phyloP scores from a whole-genome alignment of 345 rosid genomes.

The Gossypium raimondii region DNA sequence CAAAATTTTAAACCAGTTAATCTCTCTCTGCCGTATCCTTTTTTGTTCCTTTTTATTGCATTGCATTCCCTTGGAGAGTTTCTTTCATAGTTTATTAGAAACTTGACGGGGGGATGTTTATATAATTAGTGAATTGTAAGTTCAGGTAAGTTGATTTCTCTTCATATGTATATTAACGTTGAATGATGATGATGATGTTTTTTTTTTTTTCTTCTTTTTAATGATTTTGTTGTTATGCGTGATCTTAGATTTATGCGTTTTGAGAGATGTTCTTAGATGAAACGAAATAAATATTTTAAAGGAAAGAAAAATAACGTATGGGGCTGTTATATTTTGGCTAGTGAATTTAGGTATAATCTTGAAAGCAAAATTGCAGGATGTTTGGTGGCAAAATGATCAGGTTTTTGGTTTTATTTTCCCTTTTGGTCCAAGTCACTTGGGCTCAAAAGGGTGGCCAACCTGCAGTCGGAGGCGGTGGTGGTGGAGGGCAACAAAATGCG shows the following conservation, averaged over 20 bases:
- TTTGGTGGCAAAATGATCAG: slow-evolving; percentile 40
- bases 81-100: slow-evolving; percentile 23
- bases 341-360: not conserved
- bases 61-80: slow-evolving; percentile 19
- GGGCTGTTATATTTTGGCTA: no score
- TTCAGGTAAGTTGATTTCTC: not conserved
- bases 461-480: not conserved
- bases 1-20: not conserved
- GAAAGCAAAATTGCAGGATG: slow-evolving; percentile 21
- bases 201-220: not conserved
- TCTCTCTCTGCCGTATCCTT: slow-evolving; percentile 1
- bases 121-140: not conserved
- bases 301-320: no score
- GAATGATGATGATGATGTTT: not conserved
- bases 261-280: not conserved
- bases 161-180: not conserved
- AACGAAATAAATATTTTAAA: not conserved
- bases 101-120: slow-evolving; percentile 35
- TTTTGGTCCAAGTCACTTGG: slow-evolving; percentile 35
- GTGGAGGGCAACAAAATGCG: not conserved
- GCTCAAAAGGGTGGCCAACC: slow-evolving; percentile 20
- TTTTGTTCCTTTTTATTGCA: not conserved
- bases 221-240: not conserved
- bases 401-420: slow-evolving; percentile 39
- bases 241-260: not conserved